phyloP scores from a whole-genome alignment of 371 early-diverging fungal genomes.

The Mortierella polycephala region DNA sequence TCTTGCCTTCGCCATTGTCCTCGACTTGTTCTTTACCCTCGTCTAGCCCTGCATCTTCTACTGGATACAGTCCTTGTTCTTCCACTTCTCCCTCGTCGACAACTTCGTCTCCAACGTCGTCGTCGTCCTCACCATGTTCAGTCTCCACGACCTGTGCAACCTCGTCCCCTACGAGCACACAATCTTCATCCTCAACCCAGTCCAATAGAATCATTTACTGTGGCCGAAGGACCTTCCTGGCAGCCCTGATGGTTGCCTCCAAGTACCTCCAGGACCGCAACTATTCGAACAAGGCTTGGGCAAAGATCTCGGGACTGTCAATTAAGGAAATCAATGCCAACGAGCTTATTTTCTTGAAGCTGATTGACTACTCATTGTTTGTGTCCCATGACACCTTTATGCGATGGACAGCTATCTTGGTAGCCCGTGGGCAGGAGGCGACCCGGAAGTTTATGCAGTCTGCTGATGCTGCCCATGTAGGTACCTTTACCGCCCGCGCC shows the following conservation, averaged over 20 bases:
- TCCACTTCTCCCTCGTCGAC: conserved; percentile 35
- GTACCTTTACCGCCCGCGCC: conserved; percentile 17
- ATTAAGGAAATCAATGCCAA: conserved; percentile 70
- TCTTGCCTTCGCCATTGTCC: conserved; percentile 33
- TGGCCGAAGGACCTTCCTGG: conserved; percentile 79
- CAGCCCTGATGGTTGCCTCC: conserved; percentile 75
- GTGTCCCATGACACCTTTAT: conserved; percentile 72
- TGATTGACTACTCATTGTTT: conserved; percentile 76
- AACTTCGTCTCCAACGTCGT: conserved; percentile 25
- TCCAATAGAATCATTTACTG: conserved; percentile 63
- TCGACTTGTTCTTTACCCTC: conserved; percentile 38
- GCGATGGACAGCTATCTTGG: conserved; percentile 70
- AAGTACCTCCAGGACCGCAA: conserved; percentile 81
- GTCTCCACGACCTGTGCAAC: conserved; percentile 17
- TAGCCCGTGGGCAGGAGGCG: conserved; percentile 58
- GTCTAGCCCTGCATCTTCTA: conserved; percentile 16
- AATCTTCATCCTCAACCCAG: conserved; percentile 16
- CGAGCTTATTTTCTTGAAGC: conserved; percentile 73
- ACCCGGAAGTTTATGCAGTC: conserved; percentile 44
- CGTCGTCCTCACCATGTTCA: conserved; percentile 20
- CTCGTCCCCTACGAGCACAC: conserved; percentile 5
- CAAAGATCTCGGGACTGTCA: conserved; percentile 75
- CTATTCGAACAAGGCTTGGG: conserved; percentile 83
- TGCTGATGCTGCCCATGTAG: conserved; percentile 20
- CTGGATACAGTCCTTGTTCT: conserved; percentile 33